Percentiles rank a stretch among this genome's conserved stretches.
Evolutionary conservation across 768 basidiomycete genomes (phyloP).

Genomic region (Serendipita vermifera): DNA sequence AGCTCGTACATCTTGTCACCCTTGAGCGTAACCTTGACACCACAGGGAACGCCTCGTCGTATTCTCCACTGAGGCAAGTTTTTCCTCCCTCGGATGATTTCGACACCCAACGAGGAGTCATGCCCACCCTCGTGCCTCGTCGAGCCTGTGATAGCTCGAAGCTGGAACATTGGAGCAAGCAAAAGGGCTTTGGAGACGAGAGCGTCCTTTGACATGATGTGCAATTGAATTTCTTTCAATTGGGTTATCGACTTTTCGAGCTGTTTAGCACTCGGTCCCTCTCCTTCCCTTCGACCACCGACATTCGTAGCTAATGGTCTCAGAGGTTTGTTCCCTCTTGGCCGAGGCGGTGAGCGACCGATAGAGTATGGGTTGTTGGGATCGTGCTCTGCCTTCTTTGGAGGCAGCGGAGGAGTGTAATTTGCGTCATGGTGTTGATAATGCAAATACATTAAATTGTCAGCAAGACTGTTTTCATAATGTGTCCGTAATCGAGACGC

Average conservation of each 20-base stretch:
- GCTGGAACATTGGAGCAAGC: slow-evolving; percentile 73
- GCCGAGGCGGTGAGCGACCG: slow-evolving; percentile 15
- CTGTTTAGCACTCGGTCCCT: slow-evolving; percentile 40
- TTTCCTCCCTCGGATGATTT: slow-evolving; percentile 59
- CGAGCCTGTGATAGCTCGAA: slow-evolving; percentile 80
- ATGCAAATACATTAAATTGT: slow-evolving; percentile 90
- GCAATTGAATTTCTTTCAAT: slow-evolving; percentile 75
- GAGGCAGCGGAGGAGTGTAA: not conserved
- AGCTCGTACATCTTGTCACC: slow-evolving; percentile 95
- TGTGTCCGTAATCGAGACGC: slow-evolving; percentile 67
- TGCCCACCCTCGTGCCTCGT: slow-evolving; percentile 59
- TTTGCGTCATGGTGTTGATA: slow-evolving; percentile 46
- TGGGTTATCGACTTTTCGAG: slow-evolving; percentile 52
- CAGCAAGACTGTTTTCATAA: slow-evolving; percentile 68
- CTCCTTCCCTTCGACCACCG: slow-evolving; percentile 24
- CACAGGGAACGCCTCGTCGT: slow-evolving; percentile 65
- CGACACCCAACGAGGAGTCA: slow-evolving; percentile 57
- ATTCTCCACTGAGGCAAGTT: slow-evolving; percentile 66
- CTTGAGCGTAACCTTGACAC: slow-evolving; percentile 80
- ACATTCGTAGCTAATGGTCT: slow-evolving; percentile 3
- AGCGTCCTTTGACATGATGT: slow-evolving; percentile 76
- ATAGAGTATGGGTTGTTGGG: slow-evolving; percentile 13
- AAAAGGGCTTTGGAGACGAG: slow-evolving; percentile 56
- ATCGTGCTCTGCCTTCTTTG: not conserved
- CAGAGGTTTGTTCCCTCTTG: not conserved